Base-by-base conservation (phyloP, 495 filamentous ascomycete species). In the Podospora sp. region DNA sequence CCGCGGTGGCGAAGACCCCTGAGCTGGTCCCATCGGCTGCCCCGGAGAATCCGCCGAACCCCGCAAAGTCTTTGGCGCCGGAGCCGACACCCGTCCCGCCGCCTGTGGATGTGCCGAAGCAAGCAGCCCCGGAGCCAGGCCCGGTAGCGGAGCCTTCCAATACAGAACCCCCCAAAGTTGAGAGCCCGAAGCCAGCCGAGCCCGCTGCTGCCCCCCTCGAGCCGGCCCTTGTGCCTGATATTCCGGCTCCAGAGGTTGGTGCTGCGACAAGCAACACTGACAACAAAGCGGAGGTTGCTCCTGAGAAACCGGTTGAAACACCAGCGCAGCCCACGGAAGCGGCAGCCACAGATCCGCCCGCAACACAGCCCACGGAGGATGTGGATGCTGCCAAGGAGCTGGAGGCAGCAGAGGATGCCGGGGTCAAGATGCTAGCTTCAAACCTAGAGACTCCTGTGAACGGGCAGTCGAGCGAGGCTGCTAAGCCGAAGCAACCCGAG, bases 401-500 rank as follows among this genome's bases (percentile, higher is more conserved):
- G 9, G 65, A 63, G 18, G 9, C 49, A 61, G 52, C 69, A 12
- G 65, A 51, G 0, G 52, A 60, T 27, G 35, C 68, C 1, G 21
- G 65, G 0, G 57, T n/a, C 63, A 69, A 65, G 50, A 64, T 59
- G 36, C 63, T 65, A 1, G 46, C 62, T n/a, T 36, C 62, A 14
- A 40, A 64, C 27, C 33, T 46, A 12, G 50, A 24, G 22, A 25
- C 59, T 53, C 26, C 50, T 26, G 57, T 67, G 40, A 50, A 65
- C 53, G 65, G 65, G 6, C 27, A 63, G 24, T 22, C 60, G 58
- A 57, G 51, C 53, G 35, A 66, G 33, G 75, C 75, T 29, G 58
- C 25, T 4, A 66, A 73, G 50, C 67, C 65, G 68, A 66, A 69
- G 49, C 67, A 68, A 7, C 60, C 73, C 16, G 66, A 70, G 49